Conservation (phyloP, 805 yeast species). For the Myxozyma monticola region DNA sequence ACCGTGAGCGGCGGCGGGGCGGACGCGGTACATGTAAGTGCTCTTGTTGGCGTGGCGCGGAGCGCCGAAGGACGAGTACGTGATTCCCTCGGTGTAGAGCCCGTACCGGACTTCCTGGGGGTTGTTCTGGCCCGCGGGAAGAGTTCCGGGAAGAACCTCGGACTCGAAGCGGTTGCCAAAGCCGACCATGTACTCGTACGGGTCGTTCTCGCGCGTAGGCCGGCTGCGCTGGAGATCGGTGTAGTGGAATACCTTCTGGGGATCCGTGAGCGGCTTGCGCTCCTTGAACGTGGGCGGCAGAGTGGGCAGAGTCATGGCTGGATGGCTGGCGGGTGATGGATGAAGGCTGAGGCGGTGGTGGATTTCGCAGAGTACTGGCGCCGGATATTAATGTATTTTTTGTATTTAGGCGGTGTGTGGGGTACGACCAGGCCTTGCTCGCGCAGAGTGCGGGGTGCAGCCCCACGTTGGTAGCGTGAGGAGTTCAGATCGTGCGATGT, state of each 20-base stretch:
- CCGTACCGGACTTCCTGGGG: slow-evolving; percentile 23
- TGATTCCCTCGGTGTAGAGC: slow-evolving; percentile 36
- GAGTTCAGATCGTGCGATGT: too few species aligned
- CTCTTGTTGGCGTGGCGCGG: slow-evolving; percentile 7
- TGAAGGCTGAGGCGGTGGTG: too few species aligned
- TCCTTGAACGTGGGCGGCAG: background rate
- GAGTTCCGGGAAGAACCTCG: slow-evolving; percentile 13
- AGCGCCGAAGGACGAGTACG: slow-evolving; percentile 35
- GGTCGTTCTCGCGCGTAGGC: slow-evolving; percentile 9
- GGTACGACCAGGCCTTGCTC: too few species aligned
- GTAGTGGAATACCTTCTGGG: background rate
- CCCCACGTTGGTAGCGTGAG: too few species aligned
- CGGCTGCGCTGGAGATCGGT: background rate
- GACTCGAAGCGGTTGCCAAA: slow-evolving; percentile 7
- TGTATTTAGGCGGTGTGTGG: background rate
- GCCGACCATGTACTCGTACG: slow-evolving; percentile 6
- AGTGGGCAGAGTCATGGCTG: too few species aligned
- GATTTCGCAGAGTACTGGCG: too few species aligned
- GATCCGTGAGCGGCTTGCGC: background rate
- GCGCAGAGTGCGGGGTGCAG: too few species aligned
- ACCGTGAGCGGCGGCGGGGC: slow-evolving; percentile 15
- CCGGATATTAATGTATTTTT: background rate
- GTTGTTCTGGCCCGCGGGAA: slow-evolving; percentile 13
- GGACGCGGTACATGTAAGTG: slow-evolving; percentile 15
- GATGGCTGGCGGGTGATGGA: too few species aligned